Evolutionary conservation across 2,329 filamentous ascomycete genomes (phyloP).

Genomic region (Penicillium verrucosum): DNA sequence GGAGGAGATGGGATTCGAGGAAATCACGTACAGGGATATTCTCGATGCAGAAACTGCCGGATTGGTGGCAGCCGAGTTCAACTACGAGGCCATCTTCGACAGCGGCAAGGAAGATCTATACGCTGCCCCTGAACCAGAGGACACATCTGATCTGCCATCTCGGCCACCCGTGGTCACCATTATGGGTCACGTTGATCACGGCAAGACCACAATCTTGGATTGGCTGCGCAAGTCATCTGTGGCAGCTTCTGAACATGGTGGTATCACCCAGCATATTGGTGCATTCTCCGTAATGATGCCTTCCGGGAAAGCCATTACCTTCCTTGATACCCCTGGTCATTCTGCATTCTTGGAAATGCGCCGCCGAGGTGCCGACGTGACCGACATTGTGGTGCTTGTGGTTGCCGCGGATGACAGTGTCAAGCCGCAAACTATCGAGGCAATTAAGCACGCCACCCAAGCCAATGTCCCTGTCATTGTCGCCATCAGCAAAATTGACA

Average conservation of each 20-base stretch:
- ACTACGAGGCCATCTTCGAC: conserved; percentile 79
- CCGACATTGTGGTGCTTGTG: conserved; percentile 92
- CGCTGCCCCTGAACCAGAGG: conserved; percentile 65
- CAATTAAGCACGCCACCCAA: conserved; percentile 84
- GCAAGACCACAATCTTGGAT: conserved; percentile 94
- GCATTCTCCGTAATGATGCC: conserved; percentile 90
- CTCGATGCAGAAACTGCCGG: conserved; percentile 88
- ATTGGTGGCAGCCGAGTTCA: conserved; percentile 87
- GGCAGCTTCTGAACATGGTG: conserved; percentile 86
- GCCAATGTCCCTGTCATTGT: conserved; percentile 94
- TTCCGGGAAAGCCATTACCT: conserved; percentile 85
- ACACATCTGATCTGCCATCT: conserved; percentile 63
- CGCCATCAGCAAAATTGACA: conserved; percentile 96
- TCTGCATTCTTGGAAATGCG: conserved; percentile 95
- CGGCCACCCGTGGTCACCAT: conserved; percentile 95
- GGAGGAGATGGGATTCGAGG: conserved; percentile 83
- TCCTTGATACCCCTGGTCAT: conserved; percentile 94
- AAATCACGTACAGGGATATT: conserved; percentile 75
- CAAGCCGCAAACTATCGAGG: conserved; percentile 94
- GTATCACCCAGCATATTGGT: conserved; percentile 97
- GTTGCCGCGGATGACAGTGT: conserved; percentile 97
- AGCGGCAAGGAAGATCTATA: conserved; percentile 65
- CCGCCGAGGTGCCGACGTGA: conserved; percentile 89
- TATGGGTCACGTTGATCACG: conserved; percentile 98
- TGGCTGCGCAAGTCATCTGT: conserved; percentile 91